These are phyloP conservation scores for Apiospora phragmitis DNA, from an alignment of 2,329 filamentous ascomycete genomes.

Conservation along the genomic window DNA sequence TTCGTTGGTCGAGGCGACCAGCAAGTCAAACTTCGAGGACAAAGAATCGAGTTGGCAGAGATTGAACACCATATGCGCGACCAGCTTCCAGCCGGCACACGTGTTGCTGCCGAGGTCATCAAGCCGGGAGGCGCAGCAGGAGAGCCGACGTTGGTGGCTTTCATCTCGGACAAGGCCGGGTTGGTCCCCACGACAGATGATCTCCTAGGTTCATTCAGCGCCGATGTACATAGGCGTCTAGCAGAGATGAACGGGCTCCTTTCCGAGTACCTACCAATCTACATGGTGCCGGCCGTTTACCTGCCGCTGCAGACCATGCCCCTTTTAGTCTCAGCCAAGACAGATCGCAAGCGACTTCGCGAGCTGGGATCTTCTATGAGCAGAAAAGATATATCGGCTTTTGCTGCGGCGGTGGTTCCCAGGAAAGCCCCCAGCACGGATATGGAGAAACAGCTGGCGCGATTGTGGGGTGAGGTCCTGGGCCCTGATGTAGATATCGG, in stretches of 20 bases:
- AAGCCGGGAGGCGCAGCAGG: slow-evolving; percentile 40
- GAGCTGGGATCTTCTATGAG: slow-evolving; percentile 44
- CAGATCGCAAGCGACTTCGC: slow-evolving; percentile 48
- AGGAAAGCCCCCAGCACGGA: slow-evolving; percentile 38
- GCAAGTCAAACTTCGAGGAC: slow-evolving; percentile 40
- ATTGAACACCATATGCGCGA: slow-evolving; percentile 26
- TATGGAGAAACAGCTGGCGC: slow-evolving; percentile 38
- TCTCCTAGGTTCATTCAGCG: slow-evolving; percentile 27
- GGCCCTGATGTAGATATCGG: slow-evolving; percentile 32
- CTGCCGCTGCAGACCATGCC: slow-evolving; percentile 48
- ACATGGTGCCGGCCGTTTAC: slow-evolving; percentile 51
- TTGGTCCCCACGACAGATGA: slow-evolving; percentile 21
- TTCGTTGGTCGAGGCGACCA: slow-evolving; percentile 37
- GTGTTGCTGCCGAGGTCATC: slow-evolving; percentile 49
- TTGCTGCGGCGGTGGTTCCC: slow-evolving; percentile 30
- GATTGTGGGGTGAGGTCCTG: slow-evolving; percentile 40
- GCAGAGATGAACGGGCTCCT: slow-evolving; percentile 27
- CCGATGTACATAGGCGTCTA: slow-evolving; percentile 29
- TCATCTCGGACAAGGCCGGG: slow-evolving; percentile 35
- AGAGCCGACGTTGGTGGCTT: slow-evolving; percentile 47
- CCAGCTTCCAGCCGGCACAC: slow-evolving; percentile 43
- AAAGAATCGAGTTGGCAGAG: slow-evolving; percentile 44
- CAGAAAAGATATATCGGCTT: slow-evolving; percentile 39
- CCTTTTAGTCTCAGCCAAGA: slow-evolving; percentile 49
- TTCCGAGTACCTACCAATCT: slow-evolving; percentile 37